Evolutionary conservation across 495 filamentous ascomycete genomes (phyloP).

Genomic region (Arthonia radiata): DNA sequence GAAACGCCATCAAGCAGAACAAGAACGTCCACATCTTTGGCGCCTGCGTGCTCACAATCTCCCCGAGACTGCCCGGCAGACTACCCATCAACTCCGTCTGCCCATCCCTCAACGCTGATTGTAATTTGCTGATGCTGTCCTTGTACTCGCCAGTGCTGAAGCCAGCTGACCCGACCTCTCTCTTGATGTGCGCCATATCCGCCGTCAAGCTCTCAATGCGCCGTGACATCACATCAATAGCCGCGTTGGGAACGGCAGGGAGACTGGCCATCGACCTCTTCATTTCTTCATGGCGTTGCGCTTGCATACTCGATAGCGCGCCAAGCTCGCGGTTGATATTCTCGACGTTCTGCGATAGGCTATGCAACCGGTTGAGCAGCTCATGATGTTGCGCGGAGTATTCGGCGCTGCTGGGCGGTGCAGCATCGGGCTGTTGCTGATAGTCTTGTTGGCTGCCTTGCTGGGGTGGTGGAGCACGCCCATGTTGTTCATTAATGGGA

Average conservation of each 20-base stretch:
- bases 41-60: slow-evolving; percentile 31
- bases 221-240: slow-evolving; percentile 28
- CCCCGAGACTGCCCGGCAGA: slow-evolving; percentile 18
- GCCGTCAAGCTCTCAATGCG: slow-evolving; percentile 33
- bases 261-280: too few species aligned
- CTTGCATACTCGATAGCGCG: slow-evolving; percentile 16
- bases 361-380: slow-evolving; percentile 56
- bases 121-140: slow-evolving; percentile 39
- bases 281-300: slow-evolving; percentile 14
- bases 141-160: slow-evolving; percentile 59
- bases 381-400: slow-evolving; percentile 45
- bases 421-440: slow-evolving; percentile 9
- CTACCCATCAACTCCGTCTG: slow-evolving; percentile 40
- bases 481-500: slow-evolving; percentile 8
- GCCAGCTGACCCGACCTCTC: slow-evolving; percentile 41
- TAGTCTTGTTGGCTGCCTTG: slow-evolving; percentile 9
- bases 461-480: slow-evolving; percentile 12
- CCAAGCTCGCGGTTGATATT: slow-evolving; percentile 39
- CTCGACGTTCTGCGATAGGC: slow-evolving; percentile 43
- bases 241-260: slow-evolving; percentile 21
- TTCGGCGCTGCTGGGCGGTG: slow-evolving; percentile 1
- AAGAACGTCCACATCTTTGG: slow-evolving; percentile 52
- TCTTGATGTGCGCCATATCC: slow-evolving; percentile 26
- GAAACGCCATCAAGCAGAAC: slow-evolving; percentile 48
- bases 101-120: slow-evolving; percentile 44